Evolutionary conservation across 768 basidiomycete species (phyloP).

Genomic region (Kondoa malvinella): DNA sequence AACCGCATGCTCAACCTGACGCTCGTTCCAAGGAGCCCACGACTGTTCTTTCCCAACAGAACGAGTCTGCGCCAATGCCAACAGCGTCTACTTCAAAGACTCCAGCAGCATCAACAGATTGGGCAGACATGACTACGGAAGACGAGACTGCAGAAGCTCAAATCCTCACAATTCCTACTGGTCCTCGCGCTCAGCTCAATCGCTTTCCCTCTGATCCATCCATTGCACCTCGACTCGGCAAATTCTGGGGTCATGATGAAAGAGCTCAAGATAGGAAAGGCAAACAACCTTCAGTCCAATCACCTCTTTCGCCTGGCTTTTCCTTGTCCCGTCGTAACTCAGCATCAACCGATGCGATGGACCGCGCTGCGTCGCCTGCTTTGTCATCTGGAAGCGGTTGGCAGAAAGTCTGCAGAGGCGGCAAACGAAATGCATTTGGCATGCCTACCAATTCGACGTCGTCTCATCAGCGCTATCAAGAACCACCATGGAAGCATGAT

Average conservation of each 20-base stretch:
- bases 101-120: not conserved
- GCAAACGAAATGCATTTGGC: not conserved
- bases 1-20: no score
- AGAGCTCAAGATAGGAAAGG: not conserved
- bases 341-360: not conserved
- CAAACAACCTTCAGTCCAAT: not conserved
- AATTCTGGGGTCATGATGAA: slow-evolving; percentile 4
- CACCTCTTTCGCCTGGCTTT: not conserved
- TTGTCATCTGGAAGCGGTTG: not conserved
- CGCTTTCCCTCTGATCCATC: slow-evolving; percentile 1
- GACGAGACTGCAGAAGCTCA: not conserved
- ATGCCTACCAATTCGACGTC: not conserved
- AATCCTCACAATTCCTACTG: not conserved
- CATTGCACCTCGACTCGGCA: not conserved
- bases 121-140: not conserved
- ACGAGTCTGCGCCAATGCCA: not conserved
- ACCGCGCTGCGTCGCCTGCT: not conserved
- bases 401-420: not conserved
- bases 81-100: not conserved
- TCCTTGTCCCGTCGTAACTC: not conserved
- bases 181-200: not conserved
- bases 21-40: no score
- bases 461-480: not conserved
- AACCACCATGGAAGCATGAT: not conserved
- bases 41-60: no score